Evolutionary conservation across 768 basidiomycete species (phyloP).

Genomic region (Coprinopsis marcescibilis): DNA sequence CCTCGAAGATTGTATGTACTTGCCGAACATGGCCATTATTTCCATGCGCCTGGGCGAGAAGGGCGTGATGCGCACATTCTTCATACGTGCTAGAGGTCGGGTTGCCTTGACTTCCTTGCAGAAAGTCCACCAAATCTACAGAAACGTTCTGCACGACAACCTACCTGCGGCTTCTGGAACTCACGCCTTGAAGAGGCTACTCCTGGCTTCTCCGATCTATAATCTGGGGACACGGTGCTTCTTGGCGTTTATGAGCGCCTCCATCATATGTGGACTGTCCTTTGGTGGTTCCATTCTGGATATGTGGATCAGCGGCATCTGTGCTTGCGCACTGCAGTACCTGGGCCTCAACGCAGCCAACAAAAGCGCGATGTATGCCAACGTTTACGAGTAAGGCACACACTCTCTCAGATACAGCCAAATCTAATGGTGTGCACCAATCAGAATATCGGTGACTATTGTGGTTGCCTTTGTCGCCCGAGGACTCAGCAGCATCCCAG

Average conservation of each 20-base stretch:
- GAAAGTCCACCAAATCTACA: slow-evolving; percentile 78
- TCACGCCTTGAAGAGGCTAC: slow-evolving; percentile 54
- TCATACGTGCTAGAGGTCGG: slow-evolving; percentile 75
- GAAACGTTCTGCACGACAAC: slow-evolving; percentile 79
- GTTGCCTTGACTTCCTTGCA: slow-evolving; percentile 81
- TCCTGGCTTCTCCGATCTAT: slow-evolving; percentile 65
- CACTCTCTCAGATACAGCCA: neutral
- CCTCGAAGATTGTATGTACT: slow-evolving; percentile 70
- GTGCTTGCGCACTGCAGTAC: slow-evolving; percentile 67
- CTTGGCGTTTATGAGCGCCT: slow-evolving; percentile 71
- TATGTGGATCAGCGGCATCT: slow-evolving; percentile 73
- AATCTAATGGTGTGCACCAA: no score
- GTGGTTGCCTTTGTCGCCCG: slow-evolving; percentile 80
- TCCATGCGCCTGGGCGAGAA: slow-evolving; percentile 76
- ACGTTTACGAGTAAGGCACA: slow-evolving; percentile 81
- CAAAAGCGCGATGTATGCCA: slow-evolving; percentile 88
- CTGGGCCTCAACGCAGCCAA: slow-evolving; percentile 77
- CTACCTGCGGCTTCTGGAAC: slow-evolving; percentile 71
- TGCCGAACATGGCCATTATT: slow-evolving; percentile 73
- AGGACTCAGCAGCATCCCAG: slow-evolving; percentile 69
- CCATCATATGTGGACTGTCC: slow-evolving; percentile 76
- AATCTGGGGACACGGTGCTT: slow-evolving; percentile 59
- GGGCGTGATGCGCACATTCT: slow-evolving; percentile 69
- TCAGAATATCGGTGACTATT: slow-evolving; percentile 81
- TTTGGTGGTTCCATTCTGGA: slow-evolving; percentile 81